phyloP scores from a whole-genome alignment of 441 rosid genomes.

The Syzygium syzygioides region DNA sequence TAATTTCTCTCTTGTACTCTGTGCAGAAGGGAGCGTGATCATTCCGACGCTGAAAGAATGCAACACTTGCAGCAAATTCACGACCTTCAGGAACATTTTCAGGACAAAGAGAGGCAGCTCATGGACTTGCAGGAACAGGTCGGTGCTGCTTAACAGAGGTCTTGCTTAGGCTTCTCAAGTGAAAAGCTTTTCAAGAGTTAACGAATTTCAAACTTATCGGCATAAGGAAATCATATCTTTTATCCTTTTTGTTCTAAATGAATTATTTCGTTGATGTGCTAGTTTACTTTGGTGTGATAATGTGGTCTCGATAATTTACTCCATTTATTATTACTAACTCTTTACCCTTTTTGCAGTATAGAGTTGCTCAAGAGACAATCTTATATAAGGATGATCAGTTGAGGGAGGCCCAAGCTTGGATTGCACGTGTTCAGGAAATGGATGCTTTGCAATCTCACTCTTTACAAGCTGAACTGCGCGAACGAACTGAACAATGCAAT shows the following conservation, averaged over 20 bases:
- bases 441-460: slow-evolving; percentile 33
- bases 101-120: slow-evolving; percentile 87
- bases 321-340: neutral
- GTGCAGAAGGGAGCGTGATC: slow-evolving; percentile 96
- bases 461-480: slow-evolving; percentile 36
- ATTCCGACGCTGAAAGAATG: slow-evolving; percentile 90
- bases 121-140: slow-evolving; percentile 94
- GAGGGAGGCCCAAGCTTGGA: slow-evolving; percentile 75
- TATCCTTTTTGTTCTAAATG: slow-evolving; percentile 12
- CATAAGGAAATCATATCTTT: neutral
- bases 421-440: slow-evolving; percentile 79
- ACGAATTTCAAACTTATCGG: neutral
- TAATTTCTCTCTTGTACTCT: neutral
- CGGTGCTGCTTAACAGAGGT: neutral
- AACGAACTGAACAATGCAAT: slow-evolving; percentile 81
- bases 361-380: slow-evolving; percentile 86
- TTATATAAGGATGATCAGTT: slow-evolving; percentile 85
- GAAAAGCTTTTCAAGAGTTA: neutral
- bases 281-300: neutral
- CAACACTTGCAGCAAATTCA: slow-evolving; percentile 75
- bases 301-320: neutral
- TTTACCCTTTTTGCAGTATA: slow-evolving; percentile 54
- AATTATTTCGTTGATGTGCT: neutral
- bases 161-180: neutral
- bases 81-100: slow-evolving; percentile 84